phyloP scores from a whole-genome alignment of 139 green algal genomes.

The Asterochloris erici region DNA sequence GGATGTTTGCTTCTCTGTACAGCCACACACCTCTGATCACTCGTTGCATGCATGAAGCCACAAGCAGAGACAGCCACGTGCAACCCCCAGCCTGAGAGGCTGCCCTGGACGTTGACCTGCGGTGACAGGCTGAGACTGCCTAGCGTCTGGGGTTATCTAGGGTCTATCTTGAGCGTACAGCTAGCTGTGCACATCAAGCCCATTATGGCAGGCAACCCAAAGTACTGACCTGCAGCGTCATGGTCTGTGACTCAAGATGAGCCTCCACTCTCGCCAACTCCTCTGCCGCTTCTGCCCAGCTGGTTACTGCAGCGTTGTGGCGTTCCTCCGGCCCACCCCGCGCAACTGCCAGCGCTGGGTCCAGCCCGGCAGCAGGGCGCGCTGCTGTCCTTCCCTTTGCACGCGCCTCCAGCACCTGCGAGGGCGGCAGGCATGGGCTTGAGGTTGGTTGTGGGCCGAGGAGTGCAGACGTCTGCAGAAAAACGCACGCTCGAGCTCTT shows the following conservation, averaged over 20 bases:
- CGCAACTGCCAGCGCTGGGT: not conserved
- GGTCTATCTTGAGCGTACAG: not conserved
- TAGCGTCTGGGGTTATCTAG: not conserved
- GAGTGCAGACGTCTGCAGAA: not conserved
- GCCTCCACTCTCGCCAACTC: conserved; percentile 2
- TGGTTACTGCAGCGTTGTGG: conserved; percentile 1
- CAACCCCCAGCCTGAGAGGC: not conserved
- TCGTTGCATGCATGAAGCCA: no score
- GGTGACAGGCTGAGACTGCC: not conserved
- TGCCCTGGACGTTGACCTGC: no score
- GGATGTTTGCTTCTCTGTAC: no score
- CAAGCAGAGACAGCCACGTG: not conserved
- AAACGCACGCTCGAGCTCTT: not conserved
- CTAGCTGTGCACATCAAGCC: not conserved
- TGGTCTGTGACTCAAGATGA: conserved; percentile 3
- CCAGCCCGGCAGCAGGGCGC: not conserved
- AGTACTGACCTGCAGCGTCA: not conserved
- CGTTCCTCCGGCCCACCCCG: conserved; percentile 3
- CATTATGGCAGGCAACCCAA: not conserved
- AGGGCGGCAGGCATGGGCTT: not conserved
- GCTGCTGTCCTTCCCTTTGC: not conserved
- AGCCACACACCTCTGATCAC: no score
- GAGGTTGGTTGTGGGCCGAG: no score
- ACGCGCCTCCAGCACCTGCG: not conserved
- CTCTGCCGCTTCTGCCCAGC: conserved; percentile 5